Evolutionary conservation across 2,329 filamentous ascomycete species (phyloP).

Genomic region (Apiospora aurea): DNA sequence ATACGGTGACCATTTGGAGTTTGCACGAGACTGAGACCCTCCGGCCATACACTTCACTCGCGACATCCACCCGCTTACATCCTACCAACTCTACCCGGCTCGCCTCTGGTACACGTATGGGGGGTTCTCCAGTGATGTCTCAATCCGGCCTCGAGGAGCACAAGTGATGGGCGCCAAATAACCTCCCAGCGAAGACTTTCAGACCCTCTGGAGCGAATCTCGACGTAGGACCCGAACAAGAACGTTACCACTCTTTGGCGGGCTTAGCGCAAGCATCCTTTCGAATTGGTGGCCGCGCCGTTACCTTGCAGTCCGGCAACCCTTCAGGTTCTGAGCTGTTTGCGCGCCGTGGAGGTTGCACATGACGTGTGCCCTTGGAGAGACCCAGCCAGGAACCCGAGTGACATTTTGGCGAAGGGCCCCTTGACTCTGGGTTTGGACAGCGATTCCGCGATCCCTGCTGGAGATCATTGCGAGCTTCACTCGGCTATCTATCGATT

Average conservation of each 20-base stretch:
- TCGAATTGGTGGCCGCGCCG: constrained; percentile 3
- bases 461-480: constrained; percentile 25
- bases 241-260: constrained; percentile 4
- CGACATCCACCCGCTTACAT: constrained; percentile 9
- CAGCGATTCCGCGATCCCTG: constrained; percentile 18
- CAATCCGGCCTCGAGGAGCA: constrained; percentile 16
- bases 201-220: neutral
- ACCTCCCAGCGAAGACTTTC: constrained; percentile 17
- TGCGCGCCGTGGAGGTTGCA: neutral
- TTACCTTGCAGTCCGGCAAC: neutral
- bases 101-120: constrained; percentile 1
- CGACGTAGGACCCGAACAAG: constrained; percentile 8
- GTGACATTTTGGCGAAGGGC: neutral
- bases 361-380: neutral
- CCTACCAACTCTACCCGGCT: constrained; percentile 6
- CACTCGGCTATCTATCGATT: neutral
- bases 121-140: constrained; percentile 1
- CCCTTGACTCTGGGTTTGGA: neutral
- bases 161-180: constrained; percentile 16
- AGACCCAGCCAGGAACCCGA: constrained; percentile 1
- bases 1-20: neutral
- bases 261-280: neutral
- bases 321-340: neutral
- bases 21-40: constrained; percentile 18
- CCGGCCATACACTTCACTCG: constrained; percentile 6